A percentile compares a stretch with the other conserved stretches of the same genome.
Evolutionary conservation across 1,139 yeast species (phyloP).

Genomic region (Casaregolazyma suthepensis): DNA sequence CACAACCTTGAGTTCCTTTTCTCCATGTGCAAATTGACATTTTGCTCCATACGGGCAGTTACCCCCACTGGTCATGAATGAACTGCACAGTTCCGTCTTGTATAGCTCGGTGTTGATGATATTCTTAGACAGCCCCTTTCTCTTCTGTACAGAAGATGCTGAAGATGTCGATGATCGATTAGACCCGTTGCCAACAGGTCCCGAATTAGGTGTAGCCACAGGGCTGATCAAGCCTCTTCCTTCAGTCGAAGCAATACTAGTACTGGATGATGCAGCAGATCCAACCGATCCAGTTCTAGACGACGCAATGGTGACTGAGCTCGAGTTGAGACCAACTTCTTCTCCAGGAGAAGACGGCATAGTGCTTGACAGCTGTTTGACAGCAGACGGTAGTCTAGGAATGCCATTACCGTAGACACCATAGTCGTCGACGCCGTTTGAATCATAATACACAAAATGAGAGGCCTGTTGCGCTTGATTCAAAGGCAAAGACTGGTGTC

Average conservation of each 20-base stretch:
- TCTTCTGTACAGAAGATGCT: constrained; percentile 8
- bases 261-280: constrained; percentile 9
- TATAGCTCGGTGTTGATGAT: constrained; percentile 64
- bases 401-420: constrained; percentile 3
- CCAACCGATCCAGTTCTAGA: constrained; percentile 4
- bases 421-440: constrained; percentile 2
- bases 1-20: constrained; percentile 62
- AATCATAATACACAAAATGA: constrained; percentile 8
- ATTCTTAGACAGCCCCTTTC: constrained; percentile 29
- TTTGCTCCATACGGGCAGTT: constrained; percentile 82
- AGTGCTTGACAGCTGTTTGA: neutral
- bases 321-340: neutral
- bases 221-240: constrained; percentile 7
- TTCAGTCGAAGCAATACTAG: constrained; percentile 9
- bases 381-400: neutral
- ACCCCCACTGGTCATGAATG: constrained; percentile 63
- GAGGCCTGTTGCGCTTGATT: constrained; percentile 5
- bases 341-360: constrained; percentile 6
- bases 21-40: constrained; percentile 94
- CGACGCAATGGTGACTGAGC: constrained; percentile 2
- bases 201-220: constrained; percentile 5
- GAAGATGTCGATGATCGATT: constrained; percentile 1
- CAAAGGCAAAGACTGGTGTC: constrained; percentile 5
- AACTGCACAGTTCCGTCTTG: constrained; percentile 86
- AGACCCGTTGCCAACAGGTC: neutral